Evolutionary conservation across 106 monocot genomes (phyloP), one percentile per base, ranked within the genome.

Genomic region (Platanthera guangdongensis): DNA sequence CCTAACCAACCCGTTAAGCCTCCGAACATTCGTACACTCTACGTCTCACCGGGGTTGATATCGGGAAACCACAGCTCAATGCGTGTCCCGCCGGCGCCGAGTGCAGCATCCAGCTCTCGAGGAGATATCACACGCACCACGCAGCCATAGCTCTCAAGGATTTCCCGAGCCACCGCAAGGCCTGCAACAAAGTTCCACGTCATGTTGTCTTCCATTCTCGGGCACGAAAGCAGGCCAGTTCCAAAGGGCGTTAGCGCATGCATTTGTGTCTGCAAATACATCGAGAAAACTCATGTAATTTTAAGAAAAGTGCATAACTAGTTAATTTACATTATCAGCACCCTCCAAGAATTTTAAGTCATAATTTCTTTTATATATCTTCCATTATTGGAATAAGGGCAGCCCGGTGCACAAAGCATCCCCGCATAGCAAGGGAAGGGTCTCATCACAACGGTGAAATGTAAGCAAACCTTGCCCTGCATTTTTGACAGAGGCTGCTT

Each of bases 131-230:
- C 93, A 75, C 90, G 88, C 9, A 96, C 74, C 32, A 96, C 85
- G 22, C 95, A 96, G 3, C 95, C 95, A 73, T 87, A 96, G 60
- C 77, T 87, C 87, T 96, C 90, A 45, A 96, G 79, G n/a, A 96
- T 89, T 80, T 96, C 93, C 9, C 93, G 89, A 51, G 95, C 88
- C 77, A 96, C 85, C 6, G 89, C 89, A 70, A 96, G 39, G 14
- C 93, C 88, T 50, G 95, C 95, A 22, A 91, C 78, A 68, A 96
- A 96, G 50, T 96, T 96, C 95, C 92, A 95, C 22, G 92, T 87
- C 88, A 95, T 84, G 79, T 85, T 95, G 84, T 95, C 92, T 64
- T 90, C 85, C 16, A 85, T 75, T 78, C 71, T 83, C 25, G 85
- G 88, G 32, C 90, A 80, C 13, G 80, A 72, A 68, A 90, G 81